Base-by-base conservation (phyloP, 73 alveolate genomes). In the Tetrahymena borealis region DNA sequence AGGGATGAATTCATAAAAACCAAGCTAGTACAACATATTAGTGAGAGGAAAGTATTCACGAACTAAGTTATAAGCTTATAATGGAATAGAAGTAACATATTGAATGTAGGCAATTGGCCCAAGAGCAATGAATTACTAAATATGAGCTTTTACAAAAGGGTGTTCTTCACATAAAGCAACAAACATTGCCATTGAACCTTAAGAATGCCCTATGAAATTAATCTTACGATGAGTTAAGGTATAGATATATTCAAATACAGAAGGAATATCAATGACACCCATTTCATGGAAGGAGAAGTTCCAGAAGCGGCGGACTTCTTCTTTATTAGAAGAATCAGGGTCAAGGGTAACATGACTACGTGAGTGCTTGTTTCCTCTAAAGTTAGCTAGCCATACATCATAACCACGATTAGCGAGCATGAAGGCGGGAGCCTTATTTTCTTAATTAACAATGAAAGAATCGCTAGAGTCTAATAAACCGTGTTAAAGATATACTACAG, bases 121-220 rank as follows among this genome's bases (percentile, higher is more conserved):
- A 38, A 95, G 91, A 85, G 97, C 97, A 31, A 93, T 92, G 36
- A 95, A 95, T 79, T 91, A 93, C 90, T 92, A 90, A 85, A 95
- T 91, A 79, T 95, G 78, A 39, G 93, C 91, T 94, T 90, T 93
- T 78, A 94, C 94, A 78, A 90, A 94, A n/a, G 96, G 97, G 90
- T 40, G 91, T 35, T 95, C 95, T 42, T 38, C 90, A 13, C 96
- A 36, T 11, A 97, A 95, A 33, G 98, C 99, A 35, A 95, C 95
- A 91, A 96, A 94, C 97, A 97, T 91, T 43, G 94, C 90, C 42
- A 98, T 60, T 1, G 99, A 94, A 7, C 99, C 99, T 96, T 97
- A 97, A 35, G 99, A 97, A 94, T 98, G 99, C 37, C 99, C 99
- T 28, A 97, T 90, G 95, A 96, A 97, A 32, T 96, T 94, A 3